These are phyloP conservation scores for Eragrostis nindensis DNA, from an alignment of 176 grass and related monocot genomes.

Conservation along the genomic window DNA sequence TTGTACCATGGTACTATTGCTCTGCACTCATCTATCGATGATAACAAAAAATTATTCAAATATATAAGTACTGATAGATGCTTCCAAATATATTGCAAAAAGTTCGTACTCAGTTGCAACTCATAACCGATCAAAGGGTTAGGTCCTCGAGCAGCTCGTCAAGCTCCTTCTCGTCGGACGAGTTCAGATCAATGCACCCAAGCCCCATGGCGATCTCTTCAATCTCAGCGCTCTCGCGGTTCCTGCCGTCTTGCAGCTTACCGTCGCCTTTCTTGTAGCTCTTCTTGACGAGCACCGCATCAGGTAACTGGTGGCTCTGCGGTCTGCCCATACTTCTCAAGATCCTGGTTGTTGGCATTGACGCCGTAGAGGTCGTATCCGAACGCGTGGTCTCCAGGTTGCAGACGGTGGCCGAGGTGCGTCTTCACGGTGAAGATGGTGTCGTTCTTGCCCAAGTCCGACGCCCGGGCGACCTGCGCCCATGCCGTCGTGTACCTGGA, in stretches of 20 bases:
- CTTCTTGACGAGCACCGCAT: slow-evolving; percentile 69
- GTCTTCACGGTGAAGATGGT: slow-evolving; percentile 60
- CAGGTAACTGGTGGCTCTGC: slow-evolving; percentile 42
- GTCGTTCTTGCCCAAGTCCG: slow-evolving; percentile 65
- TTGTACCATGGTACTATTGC: too few species aligned
- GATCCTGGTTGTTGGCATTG: slow-evolving; percentile 44
- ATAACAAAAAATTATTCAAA: too few species aligned
- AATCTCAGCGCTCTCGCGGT: not conserved
- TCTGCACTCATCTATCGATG: too few species aligned
- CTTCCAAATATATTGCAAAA: too few species aligned
- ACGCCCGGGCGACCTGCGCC: slow-evolving; percentile 51
- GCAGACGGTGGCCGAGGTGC: slow-evolving; percentile 59
- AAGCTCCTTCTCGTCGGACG: slow-evolving; percentile 28
- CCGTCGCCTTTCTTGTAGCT: slow-evolving; percentile 45
- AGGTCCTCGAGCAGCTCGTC: slow-evolving; percentile 40
- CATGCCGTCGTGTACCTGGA: slow-evolving; percentile 35
- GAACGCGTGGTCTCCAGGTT: slow-evolving; percentile 54
- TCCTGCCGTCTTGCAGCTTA: not conserved
- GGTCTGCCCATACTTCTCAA: slow-evolving; percentile 48
- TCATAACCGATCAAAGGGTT: not conserved
- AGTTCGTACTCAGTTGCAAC: too few species aligned
- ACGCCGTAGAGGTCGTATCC: slow-evolving; percentile 61
- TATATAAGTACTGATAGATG: too few species aligned
- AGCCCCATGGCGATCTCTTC: slow-evolving; percentile 41
- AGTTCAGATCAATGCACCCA: slow-evolving; percentile 32